Evolutionary conservation across 2,329 filamentous ascomycete genomes (phyloP), one percentile per base, ranked within the genome.

Genomic region (Coleophoma cylindrospora): DNA sequence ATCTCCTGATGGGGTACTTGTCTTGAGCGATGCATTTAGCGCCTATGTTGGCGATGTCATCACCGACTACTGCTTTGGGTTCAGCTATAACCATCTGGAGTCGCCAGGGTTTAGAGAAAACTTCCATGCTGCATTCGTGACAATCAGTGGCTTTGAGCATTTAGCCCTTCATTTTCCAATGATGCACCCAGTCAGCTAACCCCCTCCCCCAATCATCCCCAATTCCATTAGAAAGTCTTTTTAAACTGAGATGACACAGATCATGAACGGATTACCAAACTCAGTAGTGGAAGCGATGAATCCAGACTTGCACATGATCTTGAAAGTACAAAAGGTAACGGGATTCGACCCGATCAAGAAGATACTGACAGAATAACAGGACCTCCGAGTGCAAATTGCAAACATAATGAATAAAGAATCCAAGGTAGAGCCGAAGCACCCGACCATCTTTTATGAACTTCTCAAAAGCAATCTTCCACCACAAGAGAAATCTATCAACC

Each of bases 401-500:
- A 22, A 27, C 9, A 22, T 43, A 11, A 43, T 43, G 11, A 43
- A 32, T 12, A 22, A 22, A n/a, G 36, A 47, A 34, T 8, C 21
- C 32, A 32, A 41, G 33, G 56, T 51, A 33, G 48, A 55, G 33
- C 11, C 44, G 34, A 48, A 49, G n/a, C 40, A 52, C 47, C 22
- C 27, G 14, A 50, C 40, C 38, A 50, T 52, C 19, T 50, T 52
- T 37, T 21, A 50, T 21, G 57, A 59, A 6, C 37, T 69, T 34
- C 51, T 64, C 4, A 61, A 66, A 34, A 66, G 65, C 3, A 51
- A 61, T 1, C 43, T 74, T 22, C 67, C 60, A 10, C 59, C 52
- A 1, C 57, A 68, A 6, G 70, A 75, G 46, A 69, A 68, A 37
- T 65, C 62, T 0, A 46, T 57, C 2, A 58, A 63, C 10, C 59